Base-by-base conservation (phyloP, 768 basidiomycete species). In the Amyloporia xantha region DNA sequence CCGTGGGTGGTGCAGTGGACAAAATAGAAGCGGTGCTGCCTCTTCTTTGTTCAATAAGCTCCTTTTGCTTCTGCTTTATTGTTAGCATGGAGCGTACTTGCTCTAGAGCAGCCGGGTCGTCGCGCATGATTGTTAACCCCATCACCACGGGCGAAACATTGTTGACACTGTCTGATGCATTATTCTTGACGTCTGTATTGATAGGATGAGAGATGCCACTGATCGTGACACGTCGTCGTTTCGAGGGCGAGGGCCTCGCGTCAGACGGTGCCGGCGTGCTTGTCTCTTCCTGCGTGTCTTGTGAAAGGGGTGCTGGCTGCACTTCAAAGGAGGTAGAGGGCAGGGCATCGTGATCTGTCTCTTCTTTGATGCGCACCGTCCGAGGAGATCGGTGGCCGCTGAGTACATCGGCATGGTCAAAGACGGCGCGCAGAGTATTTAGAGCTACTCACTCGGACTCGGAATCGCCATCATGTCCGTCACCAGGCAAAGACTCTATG, bases 191-290 rank as follows among this genome's bases (percentile, higher is more conserved):
- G 56, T 80, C 72, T 26, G 81, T 78, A 60, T 79, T 76, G 56
- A 79, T 71, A 10, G 73, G 68, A 52, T 74, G 73, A 24, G 77
- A 75, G 1, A 76, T 66, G 50, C 84, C 82, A 60, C 77, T 80
- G 64, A 85, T 72, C 36, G 86, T 87, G 51, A 84, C 78, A 38
- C 86, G 80, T 54, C 86, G 80, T 54, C 75, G 81, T 75, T 85
- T 84, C 23, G 70, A 64, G 5, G 68, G 65, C 17, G 56, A 61
- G 43, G 77, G 74, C 27, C 68, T 53, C 49, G 59, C 63, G 40
- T 77, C 72, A 0, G 74, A 70, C 24, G 73, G 62, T 63, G 48
- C 59, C 58, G 11, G 24, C 9, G 30, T 28, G 26, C 25, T 46
- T 21, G 49, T 43, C 21, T 21, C 26, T 11, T 41, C 20, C 26